phyloP scores from a whole-genome alignment of 2,329 filamentous ascomycete genomes.

The Phoma sp. region DNA sequence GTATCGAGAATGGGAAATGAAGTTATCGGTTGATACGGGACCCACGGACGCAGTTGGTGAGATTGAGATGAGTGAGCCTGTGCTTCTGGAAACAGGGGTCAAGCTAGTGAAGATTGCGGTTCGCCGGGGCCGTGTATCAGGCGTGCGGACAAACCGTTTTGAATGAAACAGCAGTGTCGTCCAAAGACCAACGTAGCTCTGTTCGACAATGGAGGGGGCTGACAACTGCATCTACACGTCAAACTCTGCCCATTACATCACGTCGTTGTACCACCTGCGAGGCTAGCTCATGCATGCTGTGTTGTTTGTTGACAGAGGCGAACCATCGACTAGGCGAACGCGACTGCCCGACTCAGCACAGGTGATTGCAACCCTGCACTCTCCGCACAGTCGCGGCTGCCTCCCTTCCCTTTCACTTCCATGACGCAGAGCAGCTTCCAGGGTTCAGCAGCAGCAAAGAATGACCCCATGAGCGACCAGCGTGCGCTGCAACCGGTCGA shows the following conservation, averaged over 20 bases:
- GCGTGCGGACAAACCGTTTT: slow-evolving; percentile 7
- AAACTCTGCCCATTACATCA: slow-evolving; percentile 2
- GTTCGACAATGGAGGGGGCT: slow-evolving; percentile 8
- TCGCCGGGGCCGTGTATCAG: slow-evolving; percentile 17
- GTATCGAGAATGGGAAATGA: slow-evolving; percentile 8
- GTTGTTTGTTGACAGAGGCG: slow-evolving; percentile 19
- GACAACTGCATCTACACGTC: slow-evolving; percentile 8
- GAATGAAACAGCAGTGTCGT: slow-evolving; percentile 17
- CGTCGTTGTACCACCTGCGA: slow-evolving; percentile 12
- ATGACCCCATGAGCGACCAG: slow-evolving; percentile 36
- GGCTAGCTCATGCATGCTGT: slow-evolving; percentile 16
- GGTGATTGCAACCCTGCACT: slow-evolving; percentile 6
- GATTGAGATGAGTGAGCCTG: neutral
- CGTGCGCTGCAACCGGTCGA: slow-evolving; percentile 25
- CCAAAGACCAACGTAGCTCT: slow-evolving; percentile 1
- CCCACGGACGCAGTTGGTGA: slow-evolving; percentile 17
- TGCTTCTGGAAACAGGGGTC: slow-evolving; percentile 20
- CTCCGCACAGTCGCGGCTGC: slow-evolving; percentile 21
- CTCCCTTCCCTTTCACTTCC: slow-evolving; percentile 11
- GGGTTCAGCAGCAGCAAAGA: slow-evolving; percentile 23
- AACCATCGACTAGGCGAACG: slow-evolving; percentile 9
- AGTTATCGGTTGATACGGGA: slow-evolving; percentile 3
- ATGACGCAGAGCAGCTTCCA: slow-evolving; percentile 26
- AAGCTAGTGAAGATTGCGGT: slow-evolving; percentile 21
- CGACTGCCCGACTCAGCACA: slow-evolving; percentile 16